phyloP scores from a whole-genome alignment of 176 grass and related monocot genomes.

The Musa acuminata region DNA sequence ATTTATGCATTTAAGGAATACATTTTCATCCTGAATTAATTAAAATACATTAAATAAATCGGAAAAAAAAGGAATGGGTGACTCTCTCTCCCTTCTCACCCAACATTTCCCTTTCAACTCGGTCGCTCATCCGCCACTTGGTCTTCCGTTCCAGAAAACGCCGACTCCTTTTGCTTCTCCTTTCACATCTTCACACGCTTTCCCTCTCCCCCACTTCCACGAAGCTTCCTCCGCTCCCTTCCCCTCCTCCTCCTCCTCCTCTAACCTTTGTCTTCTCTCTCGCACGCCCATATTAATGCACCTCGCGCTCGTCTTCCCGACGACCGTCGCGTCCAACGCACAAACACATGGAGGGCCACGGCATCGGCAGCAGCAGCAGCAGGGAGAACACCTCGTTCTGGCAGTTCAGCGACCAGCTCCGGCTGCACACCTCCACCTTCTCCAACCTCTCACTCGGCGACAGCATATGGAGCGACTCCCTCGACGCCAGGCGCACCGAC shows the following conservation, averaged over 20 bases:
- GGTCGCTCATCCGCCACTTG: too few relatives aligned
- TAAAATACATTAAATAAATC: too few relatives aligned
- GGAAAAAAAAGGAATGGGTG: too few relatives aligned
- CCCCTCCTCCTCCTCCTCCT: not conserved
- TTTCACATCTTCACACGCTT: conserved; percentile 9
- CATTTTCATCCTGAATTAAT: too few relatives aligned
- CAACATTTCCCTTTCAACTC: too few relatives aligned
- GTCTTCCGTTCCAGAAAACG: too few relatives aligned
- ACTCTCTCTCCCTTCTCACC: too few relatives aligned
- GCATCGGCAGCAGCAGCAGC: not conserved
- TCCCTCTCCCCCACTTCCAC: not conserved
- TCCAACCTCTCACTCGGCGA: conserved; percentile 72
- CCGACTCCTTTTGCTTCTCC: too few relatives aligned
- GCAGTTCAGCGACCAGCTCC: conserved; percentile 93
- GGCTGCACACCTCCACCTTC: conserved; percentile 64
- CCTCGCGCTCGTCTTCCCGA: not conserved
- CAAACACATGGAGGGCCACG: not conserved
- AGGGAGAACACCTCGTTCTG: conserved; percentile 40
- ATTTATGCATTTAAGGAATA: too few relatives aligned
- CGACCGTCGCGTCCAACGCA: too few relatives aligned
- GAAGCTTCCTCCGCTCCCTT: not conserved
- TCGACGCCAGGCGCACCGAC: conserved; percentile 12
- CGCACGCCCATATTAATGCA: not conserved
- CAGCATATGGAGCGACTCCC: conserved; percentile 67
- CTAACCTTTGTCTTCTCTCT: too few relatives aligned